These are phyloP conservation scores for Colletotrichum chlorophyti DNA, from an alignment of 2,329 filamentous ascomycete genomes.

Conservation along the genomic window DNA sequence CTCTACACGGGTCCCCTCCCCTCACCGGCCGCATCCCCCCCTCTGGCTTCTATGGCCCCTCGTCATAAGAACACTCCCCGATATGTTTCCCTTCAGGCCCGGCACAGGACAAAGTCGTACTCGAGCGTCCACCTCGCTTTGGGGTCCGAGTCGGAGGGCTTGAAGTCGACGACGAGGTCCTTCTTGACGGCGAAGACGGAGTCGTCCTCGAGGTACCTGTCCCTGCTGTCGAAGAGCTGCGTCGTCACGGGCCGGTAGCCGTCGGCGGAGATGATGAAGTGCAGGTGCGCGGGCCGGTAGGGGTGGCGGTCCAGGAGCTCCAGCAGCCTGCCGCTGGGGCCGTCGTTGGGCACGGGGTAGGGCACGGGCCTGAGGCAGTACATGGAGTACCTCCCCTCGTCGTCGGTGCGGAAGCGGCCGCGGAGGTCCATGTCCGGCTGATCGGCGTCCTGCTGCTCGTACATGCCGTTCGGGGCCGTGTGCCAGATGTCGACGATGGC, in stretches of 20 bases:
- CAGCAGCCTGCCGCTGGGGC: slow-evolving; percentile 38
- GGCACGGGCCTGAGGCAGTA: slow-evolving; percentile 67
- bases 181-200: slow-evolving; percentile 44
- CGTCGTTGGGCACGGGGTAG: slow-evolving; percentile 50
- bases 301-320: slow-evolving; percentile 39
- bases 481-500: slow-evolving; percentile 70
- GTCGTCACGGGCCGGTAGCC: slow-evolving; percentile 69
- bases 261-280: slow-evolving; percentile 48
- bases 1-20: no score
- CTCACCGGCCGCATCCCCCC: neutral
- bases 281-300: slow-evolving; percentile 41
- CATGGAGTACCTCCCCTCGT: slow-evolving; percentile 67
- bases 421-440: slow-evolving; percentile 78
- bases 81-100: neutral
- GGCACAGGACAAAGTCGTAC: slow-evolving; percentile 33
- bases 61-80: no score
- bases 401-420: slow-evolving; percentile 73
- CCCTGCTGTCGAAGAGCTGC: slow-evolving; percentile 67
- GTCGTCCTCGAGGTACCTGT: slow-evolving; percentile 56
- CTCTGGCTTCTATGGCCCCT: neutral
- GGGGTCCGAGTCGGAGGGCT: slow-evolving; percentile 29
- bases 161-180: slow-evolving; percentile 38
- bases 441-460: slow-evolving; percentile 75
- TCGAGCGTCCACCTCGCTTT: slow-evolving; percentile 34
- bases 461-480: slow-evolving; percentile 65